Evolutionary conservation across 164 flowering plant species (phyloP), one percentile per base, ranked within the genome.

Genomic region (Warburgia ugandensis): DNA sequence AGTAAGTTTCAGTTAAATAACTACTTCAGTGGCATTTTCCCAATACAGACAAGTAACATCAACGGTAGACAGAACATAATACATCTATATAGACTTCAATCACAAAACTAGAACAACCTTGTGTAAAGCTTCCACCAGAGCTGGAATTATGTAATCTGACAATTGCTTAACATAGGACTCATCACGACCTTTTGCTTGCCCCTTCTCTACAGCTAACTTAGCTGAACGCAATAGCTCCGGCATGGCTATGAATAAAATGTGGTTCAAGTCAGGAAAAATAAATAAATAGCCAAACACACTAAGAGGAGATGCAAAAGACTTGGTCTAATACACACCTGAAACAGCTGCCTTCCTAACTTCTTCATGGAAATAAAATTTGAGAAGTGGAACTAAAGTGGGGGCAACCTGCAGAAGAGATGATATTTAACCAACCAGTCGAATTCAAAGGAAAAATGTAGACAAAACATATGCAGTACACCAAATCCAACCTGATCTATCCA

Each of bases 281-380:
- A 43, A 20, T 13, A 43, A 3, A 44, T n/a, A 19, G 12, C 8
- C 2, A 37, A 19, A 36, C 19, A 38, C 14, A 32, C 12, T 21
- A 45, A 30, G 31, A 9, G 14, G 7, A 14, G 7, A 2, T 32
- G 3, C 21, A 30, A 8, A 6, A 36, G n/a, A n/a, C n/a, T n/a
- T n/a, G n/a, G n/a, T n/a, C n/a, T n/a, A 39, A 33, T 10, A 35
- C 26, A 45, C 63, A 78, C 84, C 81, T 47, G 84, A 76, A 59
- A 78, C 80, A 57, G 84, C 80, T 43, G 84, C 81, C 64, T 70
- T 76, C 59, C 81, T 68, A 41, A 78, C 84, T 60, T 78, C 84
- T 66, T 78, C 81, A 43, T 78, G 84, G 51, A 78, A 76, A 68
- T 78, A 76, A 63, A 78, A 76, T 51, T 78, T 78, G 28, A 78